Evolutionary conservation across 345 rosid genomes (phyloP).

Genomic region (Nasturtium officinale): DNA sequence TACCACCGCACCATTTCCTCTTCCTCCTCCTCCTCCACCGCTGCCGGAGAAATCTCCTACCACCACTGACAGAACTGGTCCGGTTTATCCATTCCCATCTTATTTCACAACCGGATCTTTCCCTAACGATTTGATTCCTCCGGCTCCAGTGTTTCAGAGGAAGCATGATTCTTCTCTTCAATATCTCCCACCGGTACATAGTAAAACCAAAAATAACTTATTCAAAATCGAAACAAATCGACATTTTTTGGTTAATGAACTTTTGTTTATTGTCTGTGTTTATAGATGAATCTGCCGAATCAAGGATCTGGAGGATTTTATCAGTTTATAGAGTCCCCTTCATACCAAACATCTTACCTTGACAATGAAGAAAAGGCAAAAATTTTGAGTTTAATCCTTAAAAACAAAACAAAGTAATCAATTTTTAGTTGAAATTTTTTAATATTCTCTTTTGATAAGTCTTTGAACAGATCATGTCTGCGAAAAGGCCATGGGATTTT

Average conservation of each 20-base stretch:
- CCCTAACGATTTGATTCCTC: constrained; percentile 46
- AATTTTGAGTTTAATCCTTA: not conserved
- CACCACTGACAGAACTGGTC: constrained; percentile 21
- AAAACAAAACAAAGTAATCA: not conserved
- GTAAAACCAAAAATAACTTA: not conserved
- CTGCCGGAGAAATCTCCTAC: constrained; percentile 30
- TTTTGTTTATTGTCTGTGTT: not conserved
- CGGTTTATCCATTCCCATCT: constrained; percentile 44
- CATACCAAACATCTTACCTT: constrained; percentile 53
- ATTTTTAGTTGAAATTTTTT: not conserved
- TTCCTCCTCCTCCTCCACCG: constrained; percentile 22
- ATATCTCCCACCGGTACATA: constrained; percentile 49
- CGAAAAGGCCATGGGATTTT: constrained; percentile 51
- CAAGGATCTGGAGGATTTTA: constrained; percentile 44
- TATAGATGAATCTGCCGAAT: constrained; percentile 51
- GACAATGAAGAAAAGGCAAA: constrained; percentile 55
- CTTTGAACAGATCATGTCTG: constrained; percentile 43
- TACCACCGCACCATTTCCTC: not conserved
- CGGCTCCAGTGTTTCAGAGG: constrained; percentile 46
- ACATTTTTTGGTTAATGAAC: not conserved
- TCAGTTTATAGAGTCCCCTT: constrained; percentile 63
- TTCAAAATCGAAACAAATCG: not conserved
- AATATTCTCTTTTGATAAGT: not conserved
- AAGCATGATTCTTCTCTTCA: constrained; percentile 43
- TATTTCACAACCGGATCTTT: constrained; percentile 35